Evolutionary conservation across 768 basidiomycete species (phyloP), one percentile per base, ranked within the genome.

Genomic region (Flagelloscypha sp.): DNA sequence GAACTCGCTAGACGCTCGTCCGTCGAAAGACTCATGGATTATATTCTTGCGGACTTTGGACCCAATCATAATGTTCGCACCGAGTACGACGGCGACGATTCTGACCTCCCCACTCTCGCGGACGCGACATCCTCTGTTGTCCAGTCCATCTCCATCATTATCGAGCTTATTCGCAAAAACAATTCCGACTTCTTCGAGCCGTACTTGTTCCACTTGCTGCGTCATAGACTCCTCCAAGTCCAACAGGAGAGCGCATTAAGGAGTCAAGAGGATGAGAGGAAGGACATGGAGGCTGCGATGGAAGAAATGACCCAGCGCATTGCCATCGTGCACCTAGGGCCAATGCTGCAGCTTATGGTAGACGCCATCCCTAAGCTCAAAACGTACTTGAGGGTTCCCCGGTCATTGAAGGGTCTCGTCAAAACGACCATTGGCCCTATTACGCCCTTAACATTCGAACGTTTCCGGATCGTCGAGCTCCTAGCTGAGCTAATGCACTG

Each of bases 141-240:
- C 18, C 78, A 90, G 44, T 81, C 87, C 8, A 84, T 93, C 46
- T 80, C 83, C 27, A 79, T 97, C 49, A 68, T 97, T 41, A 84
- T 93, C 45, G 94, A 98, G 54, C 71, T 95, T 25, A 95, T 97
- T 46, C 76, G 93, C 35, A 92, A 97, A 55, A 97, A 97, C 58
- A 97, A 98, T 56, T 94, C 93, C 24, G 94, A 99, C 56, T 97
- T 92, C 53, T 93, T 95, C 52, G 95, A 99, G 59, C 94, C 93
- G 4, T 94, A 92, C 56, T 70, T 97, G 9, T 97, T 95, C 61
- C 93, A 95, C 51, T 90, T 87, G 1, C 62, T 95, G 27, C 79
- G 93, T 32, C 92, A 92, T 53, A 76, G 89, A 30, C 70, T 97
- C 23, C 92, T 97, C 44, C 77, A 79, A 33, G 72, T 90, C 5